phyloP scores from a whole-genome alignment of 139 green algal genomes.

The Chlamydomonas eustigma region DNA sequence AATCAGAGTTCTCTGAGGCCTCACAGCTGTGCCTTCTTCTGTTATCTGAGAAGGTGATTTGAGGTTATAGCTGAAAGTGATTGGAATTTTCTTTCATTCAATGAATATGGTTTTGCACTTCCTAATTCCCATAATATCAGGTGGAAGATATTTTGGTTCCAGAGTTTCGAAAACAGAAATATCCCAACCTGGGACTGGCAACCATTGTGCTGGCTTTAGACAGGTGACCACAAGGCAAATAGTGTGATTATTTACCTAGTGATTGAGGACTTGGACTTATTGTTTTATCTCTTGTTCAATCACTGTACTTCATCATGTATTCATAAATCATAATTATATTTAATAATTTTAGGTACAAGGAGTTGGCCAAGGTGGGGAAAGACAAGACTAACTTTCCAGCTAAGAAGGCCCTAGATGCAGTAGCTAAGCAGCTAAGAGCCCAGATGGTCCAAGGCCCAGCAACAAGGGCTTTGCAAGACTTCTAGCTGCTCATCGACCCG shows the following conservation, averaged over 20 bases:
- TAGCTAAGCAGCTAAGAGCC: conserved; percentile 43
- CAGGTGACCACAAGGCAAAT: too few species aligned
- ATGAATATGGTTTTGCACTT: neutral
- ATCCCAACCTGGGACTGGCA: conserved; percentile 21
- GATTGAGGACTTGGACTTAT: too few species aligned
- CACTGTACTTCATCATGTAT: neutral
- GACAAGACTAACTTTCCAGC: conserved; percentile 36
- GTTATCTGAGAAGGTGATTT: conserved; percentile 9
- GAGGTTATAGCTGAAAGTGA: neutral
- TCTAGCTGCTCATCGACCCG: too few species aligned
- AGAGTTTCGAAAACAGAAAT: conserved; percentile 27
- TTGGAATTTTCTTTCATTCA: neutral
- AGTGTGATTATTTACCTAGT: too few species aligned
- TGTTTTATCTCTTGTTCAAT: too few species aligned
- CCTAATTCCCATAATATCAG: conserved; percentile 11
- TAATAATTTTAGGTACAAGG: conserved; percentile 14
- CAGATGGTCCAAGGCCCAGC: conserved; percentile 18
- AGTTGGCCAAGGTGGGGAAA: conserved; percentile 30
- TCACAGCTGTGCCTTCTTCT: conserved; percentile 46
- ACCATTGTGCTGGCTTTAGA: conserved; percentile 37
- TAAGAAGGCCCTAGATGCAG: conserved; percentile 43
- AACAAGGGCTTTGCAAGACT: conserved; percentile 15
- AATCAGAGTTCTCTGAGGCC: conserved; percentile 41
- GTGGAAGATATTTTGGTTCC: conserved; percentile 40
- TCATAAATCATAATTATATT: neutral